phyloP scores from a whole-genome alignment of 306 rosid genomes.

The Prunus armeniaca region DNA sequence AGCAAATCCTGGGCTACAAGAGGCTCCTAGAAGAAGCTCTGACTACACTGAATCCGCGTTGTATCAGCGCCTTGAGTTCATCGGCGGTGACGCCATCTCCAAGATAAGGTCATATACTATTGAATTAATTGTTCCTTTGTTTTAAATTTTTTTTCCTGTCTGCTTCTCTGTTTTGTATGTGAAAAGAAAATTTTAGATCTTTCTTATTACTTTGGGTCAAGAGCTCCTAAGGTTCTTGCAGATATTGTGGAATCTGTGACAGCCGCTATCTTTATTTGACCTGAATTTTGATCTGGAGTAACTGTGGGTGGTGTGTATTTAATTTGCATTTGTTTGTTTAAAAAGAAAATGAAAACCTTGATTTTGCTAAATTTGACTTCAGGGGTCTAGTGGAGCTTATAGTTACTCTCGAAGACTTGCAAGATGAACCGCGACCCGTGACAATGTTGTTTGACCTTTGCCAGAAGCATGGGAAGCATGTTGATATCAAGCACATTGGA shows the following conservation, averaged over 20 bases:
- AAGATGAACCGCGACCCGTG: slow-evolving; percentile 63
- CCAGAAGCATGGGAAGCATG: slow-evolving; percentile 59
- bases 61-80: no score
- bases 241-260: slow-evolving; percentile 18
- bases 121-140: no score
- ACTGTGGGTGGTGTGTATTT: slow-evolving; percentile 64
- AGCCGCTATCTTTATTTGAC: slow-evolving; percentile 64
- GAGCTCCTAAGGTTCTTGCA: no score
- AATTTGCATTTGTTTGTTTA: background rate
- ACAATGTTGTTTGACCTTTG: slow-evolving; percentile 54
- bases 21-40: slow-evolving; percentile 66
- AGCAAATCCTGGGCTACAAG: slow-evolving; percentile 39
- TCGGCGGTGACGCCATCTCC: no score
- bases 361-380: slow-evolving; percentile 16
- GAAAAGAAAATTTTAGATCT: no score
- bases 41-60: slow-evolving; percentile 11
- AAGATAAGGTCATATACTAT: no score
- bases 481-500: slow-evolving; percentile 42
- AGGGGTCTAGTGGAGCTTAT: slow-evolving; percentile 68
- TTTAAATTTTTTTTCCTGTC: no score
- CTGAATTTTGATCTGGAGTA: slow-evolving; percentile 43
- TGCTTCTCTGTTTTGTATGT: no score
- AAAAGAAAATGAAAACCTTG: background rate
- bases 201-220: no score
- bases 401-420: slow-evolving; percentile 45